Evolutionary conservation across 805 yeast species (phyloP).

Genomic region (Sungouiella thailandica): DNA sequence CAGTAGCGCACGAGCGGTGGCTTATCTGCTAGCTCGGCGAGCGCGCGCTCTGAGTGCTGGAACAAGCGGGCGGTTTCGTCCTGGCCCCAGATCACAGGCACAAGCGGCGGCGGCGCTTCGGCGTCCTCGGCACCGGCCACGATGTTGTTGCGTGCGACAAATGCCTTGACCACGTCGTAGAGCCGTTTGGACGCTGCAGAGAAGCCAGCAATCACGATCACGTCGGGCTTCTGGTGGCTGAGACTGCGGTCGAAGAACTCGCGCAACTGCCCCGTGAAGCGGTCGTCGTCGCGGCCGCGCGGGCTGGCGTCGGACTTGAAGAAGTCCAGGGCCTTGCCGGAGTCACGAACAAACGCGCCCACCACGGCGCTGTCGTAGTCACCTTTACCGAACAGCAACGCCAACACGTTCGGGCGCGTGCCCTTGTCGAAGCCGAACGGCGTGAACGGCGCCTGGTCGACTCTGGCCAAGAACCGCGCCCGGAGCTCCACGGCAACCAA

Average conservation of each 20-base stretch:
- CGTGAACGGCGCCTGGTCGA: slow-evolving; percentile 91
- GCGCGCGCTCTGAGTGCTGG: slow-evolving; percentile 74
- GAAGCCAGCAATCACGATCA: slow-evolving; percentile 84
- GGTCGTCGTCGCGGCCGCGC: slow-evolving; percentile 39
- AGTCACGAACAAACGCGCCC: slow-evolving; percentile 73
- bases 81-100: slow-evolving; percentile 75
- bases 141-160: slow-evolving; percentile 53
- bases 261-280: slow-evolving; percentile 58
- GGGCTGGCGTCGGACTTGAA: slow-evolving; percentile 76
- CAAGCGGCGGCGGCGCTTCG: slow-evolving; percentile 44
- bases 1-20: slow-evolving; percentile 78
- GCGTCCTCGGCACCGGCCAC: slow-evolving; percentile 46
- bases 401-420: slow-evolving; percentile 77
- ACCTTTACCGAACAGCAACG: slow-evolving; percentile 85
- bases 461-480: slow-evolving; percentile 56
- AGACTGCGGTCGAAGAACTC: slow-evolving; percentile 59
- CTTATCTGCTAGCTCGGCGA: slow-evolving; percentile 76
- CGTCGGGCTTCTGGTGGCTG: slow-evolving; percentile 64
- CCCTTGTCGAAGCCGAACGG: slow-evolving; percentile 77
- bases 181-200: slow-evolving; percentile 67
- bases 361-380: slow-evolving; percentile 79
- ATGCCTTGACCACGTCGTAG: slow-evolving; percentile 48
- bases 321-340: slow-evolving; percentile 71
- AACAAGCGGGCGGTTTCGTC: slow-evolving; percentile 91
- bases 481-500: slow-evolving; percentile 67